A percentile compares a stretch with the other conserved stretches of the same genome.
Evolutionary conservation across 306 rosid species (phyloP).

Genomic region (Gleditsia sinensis): DNA sequence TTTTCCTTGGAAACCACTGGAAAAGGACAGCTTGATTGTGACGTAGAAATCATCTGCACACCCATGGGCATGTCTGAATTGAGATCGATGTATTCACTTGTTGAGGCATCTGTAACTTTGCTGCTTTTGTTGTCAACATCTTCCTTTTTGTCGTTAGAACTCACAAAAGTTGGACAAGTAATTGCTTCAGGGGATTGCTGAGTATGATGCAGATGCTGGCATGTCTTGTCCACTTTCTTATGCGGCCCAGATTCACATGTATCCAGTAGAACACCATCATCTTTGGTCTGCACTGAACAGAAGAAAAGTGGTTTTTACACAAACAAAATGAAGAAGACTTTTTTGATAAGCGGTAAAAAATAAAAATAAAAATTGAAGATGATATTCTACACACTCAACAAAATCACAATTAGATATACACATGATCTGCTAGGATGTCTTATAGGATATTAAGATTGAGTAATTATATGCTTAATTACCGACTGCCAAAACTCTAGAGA

Average conservation of each 20-base stretch:
- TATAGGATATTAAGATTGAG: background rate
- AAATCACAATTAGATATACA: background rate
- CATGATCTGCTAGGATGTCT: background rate
- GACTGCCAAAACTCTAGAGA: background rate
- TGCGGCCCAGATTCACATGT: slow-evolving; percentile 42
- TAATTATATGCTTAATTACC: background rate
- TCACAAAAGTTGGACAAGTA: slow-evolving; percentile 58
- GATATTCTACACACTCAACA: background rate
- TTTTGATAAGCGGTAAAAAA: background rate
- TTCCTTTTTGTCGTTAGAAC: slow-evolving; percentile 49
- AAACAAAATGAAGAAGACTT: slow-evolving; percentile 44
- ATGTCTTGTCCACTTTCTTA: slow-evolving; percentile 50
- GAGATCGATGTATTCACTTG: slow-evolving; percentile 45
- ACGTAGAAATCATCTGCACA: slow-evolving; percentile 41
- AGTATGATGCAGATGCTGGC: slow-evolving; percentile 39
- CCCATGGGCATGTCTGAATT: slow-evolving; percentile 49
- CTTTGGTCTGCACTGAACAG: slow-evolving; percentile 82
- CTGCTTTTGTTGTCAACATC: slow-evolving; percentile 35
- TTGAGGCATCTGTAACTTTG: slow-evolving; percentile 43
- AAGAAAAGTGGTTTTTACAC: slow-evolving; percentile 58
- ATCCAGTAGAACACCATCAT: slow-evolving; percentile 50
- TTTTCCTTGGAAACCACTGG: slow-evolving; percentile 39
- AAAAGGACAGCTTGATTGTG: slow-evolving; percentile 47
- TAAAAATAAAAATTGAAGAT: slow-evolving; percentile 1
- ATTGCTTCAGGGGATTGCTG: slow-evolving; percentile 43